Evolutionary conservation across 1,284 basidiomycete genomes (phyloP).

Genomic region (Ustilago esculenta): DNA sequence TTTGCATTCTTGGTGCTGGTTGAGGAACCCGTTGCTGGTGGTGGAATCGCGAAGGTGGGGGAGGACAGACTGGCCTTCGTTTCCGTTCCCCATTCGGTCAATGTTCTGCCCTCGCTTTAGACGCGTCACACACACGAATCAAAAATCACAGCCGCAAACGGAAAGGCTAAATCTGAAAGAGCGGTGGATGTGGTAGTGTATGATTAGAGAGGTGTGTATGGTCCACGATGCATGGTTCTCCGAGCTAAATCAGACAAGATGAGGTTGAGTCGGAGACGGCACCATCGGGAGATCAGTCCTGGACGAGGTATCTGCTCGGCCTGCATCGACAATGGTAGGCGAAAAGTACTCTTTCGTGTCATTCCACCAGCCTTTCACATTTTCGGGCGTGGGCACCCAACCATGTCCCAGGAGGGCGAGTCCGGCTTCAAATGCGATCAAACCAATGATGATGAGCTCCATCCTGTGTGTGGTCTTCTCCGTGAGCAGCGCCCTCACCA

Average conservation of each 20-base stretch:
- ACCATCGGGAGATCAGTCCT: no score
- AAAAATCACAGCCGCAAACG: background rate
- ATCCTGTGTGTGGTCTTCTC: constrained; percentile 63
- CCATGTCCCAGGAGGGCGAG: constrained; percentile 56
- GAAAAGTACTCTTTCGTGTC: constrained; percentile 7
- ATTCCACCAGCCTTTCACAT: constrained; percentile 18
- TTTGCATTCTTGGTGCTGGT: constrained; percentile 28
- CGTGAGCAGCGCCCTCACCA: constrained; percentile 63
- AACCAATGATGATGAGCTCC: constrained; percentile 62
- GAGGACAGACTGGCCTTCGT: constrained; percentile 17
- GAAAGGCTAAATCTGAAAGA: background rate
- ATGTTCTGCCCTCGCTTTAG: constrained; percentile 9
- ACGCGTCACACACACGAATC: background rate
- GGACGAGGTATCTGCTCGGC: background rate
- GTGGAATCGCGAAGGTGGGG: background rate
- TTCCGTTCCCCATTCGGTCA: constrained; percentile 1
- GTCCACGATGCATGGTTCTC: background rate
- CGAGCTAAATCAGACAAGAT: constrained; percentile 13
- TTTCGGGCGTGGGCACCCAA: constrained; percentile 51
- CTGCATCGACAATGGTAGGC: background rate
- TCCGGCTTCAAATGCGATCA: constrained; percentile 60
- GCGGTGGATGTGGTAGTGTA: background rate
- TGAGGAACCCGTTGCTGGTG: constrained; percentile 9
- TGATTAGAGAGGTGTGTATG: background rate
- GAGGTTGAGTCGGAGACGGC: background rate